phyloP scores from a whole-genome alignment of 164 flowering plant genomes.

The Euptelea pleiosperma region DNA sequence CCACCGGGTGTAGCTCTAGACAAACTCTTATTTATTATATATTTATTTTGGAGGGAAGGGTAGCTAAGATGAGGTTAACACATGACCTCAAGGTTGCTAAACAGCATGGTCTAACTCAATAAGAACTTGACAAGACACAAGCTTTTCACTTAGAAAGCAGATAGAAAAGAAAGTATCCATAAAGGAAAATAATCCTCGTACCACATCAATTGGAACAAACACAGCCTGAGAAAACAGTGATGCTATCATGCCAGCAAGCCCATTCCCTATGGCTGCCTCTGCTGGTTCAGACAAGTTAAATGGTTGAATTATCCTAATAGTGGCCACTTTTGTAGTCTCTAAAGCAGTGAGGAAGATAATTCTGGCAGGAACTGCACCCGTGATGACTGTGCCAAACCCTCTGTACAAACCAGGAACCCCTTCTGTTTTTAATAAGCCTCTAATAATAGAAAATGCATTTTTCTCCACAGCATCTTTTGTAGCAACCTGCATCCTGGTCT shows the following conservation, averaged over 20 bases:
- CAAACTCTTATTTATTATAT: too few species aligned
- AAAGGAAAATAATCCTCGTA: conserved; percentile 24
- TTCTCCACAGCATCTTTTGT: conserved; percentile 64
- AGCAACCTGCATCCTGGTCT: conserved; percentile 94
- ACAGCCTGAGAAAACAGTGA: conserved; percentile 78
- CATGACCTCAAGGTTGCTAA: not conserved
- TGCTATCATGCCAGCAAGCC: conserved; percentile 88
- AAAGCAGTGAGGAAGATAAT: conserved; percentile 81
- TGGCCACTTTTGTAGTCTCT: conserved; percentile 85
- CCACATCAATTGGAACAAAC: conserved; percentile 98
- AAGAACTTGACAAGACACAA: not conserved
- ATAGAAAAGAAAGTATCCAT: not conserved
- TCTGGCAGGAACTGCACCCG: conserved; percentile 95
- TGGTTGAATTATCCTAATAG: conserved; percentile 66
- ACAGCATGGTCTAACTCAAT: not conserved
- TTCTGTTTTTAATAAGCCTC: conserved; percentile 64
- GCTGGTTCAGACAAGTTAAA: conserved; percentile 75
- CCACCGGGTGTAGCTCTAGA: too few species aligned
- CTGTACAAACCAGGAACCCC: conserved; percentile 86
- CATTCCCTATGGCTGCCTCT: conserved; percentile 91
- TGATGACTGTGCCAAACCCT: conserved; percentile 94
- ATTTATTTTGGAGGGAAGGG: not conserved
- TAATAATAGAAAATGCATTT: conserved; percentile 67
- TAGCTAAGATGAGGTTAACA: not conserved
- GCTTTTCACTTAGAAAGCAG: not conserved